A percentile compares a stretch with the other conserved stretches of the same genome.
Conservation (phyloP, 352 stramenopile genomes). For the Phytophthora pisi region DNA sequence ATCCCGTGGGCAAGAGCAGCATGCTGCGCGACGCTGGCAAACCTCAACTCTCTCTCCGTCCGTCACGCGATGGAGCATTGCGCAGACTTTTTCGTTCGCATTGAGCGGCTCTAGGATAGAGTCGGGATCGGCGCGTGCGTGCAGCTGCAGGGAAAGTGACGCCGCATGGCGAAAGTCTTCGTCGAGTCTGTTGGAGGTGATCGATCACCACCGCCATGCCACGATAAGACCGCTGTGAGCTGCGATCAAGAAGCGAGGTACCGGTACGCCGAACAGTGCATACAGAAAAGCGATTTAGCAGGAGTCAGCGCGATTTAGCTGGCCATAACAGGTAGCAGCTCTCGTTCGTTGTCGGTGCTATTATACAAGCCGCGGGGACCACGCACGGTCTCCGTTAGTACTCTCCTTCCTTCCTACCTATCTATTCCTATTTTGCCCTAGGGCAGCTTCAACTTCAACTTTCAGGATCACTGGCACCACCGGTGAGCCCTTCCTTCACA, state of each 20-base stretch:
- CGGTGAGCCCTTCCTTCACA: slow-evolving; percentile 2
- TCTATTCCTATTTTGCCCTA: slow-evolving; percentile 17
- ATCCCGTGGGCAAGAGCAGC: not conserved
- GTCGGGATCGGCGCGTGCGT: not conserved
- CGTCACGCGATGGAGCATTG: too few species aligned
- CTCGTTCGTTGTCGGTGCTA: not conserved
- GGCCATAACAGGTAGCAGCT: not conserved
- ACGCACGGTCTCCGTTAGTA: not conserved
- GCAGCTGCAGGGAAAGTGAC: not conserved
- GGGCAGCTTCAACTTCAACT: slow-evolving; percentile 24
- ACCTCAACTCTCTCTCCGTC: not conserved
- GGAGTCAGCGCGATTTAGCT: not conserved
- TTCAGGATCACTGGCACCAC: not conserved
- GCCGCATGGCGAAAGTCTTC: too few species aligned
- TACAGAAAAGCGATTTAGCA: too few species aligned
- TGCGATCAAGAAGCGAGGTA: too few species aligned
- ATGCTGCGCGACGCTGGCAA: not conserved
- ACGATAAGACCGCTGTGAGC: too few species aligned
- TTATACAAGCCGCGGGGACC: not conserved
- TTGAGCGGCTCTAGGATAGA: not conserved
- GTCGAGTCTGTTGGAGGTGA: not conserved
- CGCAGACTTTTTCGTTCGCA: too few species aligned
- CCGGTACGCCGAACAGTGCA: too few species aligned
- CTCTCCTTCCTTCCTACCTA: slow-evolving; percentile 1
- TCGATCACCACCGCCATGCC: not conserved